Percentiles rank a stretch among this genome's conserved stretches.
Conservation (phyloP, 106 monocot species). For the Allium fistulosum region DNA sequence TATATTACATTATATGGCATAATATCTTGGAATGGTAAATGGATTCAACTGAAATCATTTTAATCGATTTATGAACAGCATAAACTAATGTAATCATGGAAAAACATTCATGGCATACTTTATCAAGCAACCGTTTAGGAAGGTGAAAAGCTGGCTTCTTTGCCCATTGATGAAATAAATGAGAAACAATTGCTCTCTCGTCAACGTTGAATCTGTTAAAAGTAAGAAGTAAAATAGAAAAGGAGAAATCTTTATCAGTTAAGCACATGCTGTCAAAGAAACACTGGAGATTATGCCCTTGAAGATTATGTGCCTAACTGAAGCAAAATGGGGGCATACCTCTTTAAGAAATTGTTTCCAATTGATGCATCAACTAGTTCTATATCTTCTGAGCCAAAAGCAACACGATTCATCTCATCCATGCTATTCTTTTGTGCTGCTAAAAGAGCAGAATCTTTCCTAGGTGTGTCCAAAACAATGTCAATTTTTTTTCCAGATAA, state of each 20-base stretch:
- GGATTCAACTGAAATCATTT: no score
- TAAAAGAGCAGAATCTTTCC: conserved; percentile 5
- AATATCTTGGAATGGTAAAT: no score
- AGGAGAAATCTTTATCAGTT: no score
- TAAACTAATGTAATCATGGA: no score
- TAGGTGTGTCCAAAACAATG: conserved; percentile 14
- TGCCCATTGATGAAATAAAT: conserved; percentile 93
- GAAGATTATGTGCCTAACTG: neutral
- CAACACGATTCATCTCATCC: conserved; percentile 7
- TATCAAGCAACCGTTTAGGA: conserved; percentile 79
- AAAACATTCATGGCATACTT: conserved; percentile 27
- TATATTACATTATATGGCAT: no score
- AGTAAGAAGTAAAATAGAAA: neutral
- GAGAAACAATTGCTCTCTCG: conserved; percentile 63
- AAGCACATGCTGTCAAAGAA: neutral
- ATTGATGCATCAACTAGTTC: conserved; percentile 30
- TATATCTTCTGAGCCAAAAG: conserved; percentile 1
- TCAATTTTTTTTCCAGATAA: conserved; percentile 4
- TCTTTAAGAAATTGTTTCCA: conserved; percentile 69
- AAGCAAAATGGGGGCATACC: conserved; percentile 25
- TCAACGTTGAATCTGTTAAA: conserved; percentile 57
- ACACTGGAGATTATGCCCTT: neutral
- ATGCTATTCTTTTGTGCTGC: conserved; percentile 1
- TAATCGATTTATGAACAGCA: no score
- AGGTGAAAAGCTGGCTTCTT: conserved; percentile 76